A percentile compares a stretch with the other conserved stretches of the same genome.
These are phyloP conservation scores for Fusarium coffeatum DNA, from an alignment of 2,329 filamentous ascomycete species.

Conservation along the genomic window DNA sequence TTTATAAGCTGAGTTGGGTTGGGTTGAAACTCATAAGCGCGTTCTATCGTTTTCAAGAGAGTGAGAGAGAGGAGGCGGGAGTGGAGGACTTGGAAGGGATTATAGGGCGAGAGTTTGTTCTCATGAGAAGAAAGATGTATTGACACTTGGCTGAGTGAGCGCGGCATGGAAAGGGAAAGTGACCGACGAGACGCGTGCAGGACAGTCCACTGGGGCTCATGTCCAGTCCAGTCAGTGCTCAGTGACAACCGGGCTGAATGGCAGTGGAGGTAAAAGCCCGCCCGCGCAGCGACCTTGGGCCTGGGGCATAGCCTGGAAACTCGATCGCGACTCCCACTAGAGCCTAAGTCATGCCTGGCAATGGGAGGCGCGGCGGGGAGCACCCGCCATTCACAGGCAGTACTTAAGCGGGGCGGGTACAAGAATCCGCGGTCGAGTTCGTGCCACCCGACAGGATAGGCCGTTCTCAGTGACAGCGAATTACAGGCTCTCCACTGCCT, in stretches of 20 bases:
- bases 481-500: constrained; percentile 7
- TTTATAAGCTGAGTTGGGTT: constrained; percentile 13
- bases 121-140: constrained; percentile 36
- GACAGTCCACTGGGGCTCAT: not conserved
- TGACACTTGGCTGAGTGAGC: constrained; percentile 32
- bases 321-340: constrained; percentile 47
- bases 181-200: constrained; percentile 46
- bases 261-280: constrained; percentile 25
- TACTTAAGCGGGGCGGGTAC: constrained; percentile 26
- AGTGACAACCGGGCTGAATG: constrained; percentile 19
- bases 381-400: constrained; percentile 37
- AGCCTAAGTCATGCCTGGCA: constrained; percentile 43
- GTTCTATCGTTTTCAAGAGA: constrained; percentile 20
- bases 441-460: constrained; percentile 7
- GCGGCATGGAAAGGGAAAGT: constrained; percentile 31
- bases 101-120: constrained; percentile 16
- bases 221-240: not conserved
- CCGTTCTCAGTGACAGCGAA: constrained; percentile 28
- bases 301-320: constrained; percentile 44
- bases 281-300: not conserved
- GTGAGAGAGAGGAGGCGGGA: not conserved
- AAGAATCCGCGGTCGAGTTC: not conserved
- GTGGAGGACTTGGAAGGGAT: not conserved
- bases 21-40: not conserved
- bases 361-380: constrained; percentile 26